Base-by-base conservation (phyloP, 176 grass and related monocot species). In the Pharus latifolius region DNA sequence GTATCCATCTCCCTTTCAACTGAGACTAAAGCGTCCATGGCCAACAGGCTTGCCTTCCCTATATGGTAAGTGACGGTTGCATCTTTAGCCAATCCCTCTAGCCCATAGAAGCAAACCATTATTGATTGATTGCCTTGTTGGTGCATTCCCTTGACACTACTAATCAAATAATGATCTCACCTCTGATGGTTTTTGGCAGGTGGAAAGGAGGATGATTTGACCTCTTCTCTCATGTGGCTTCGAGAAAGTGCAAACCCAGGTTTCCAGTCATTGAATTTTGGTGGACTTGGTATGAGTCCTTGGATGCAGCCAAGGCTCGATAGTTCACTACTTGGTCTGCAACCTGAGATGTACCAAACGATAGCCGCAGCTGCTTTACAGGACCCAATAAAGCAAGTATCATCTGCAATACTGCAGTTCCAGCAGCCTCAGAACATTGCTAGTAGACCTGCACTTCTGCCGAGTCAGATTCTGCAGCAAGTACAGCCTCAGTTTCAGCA, bases 1-100 rank as follows among this genome's bases (percentile, higher is more conserved):
- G 89, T 92, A 97, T 72, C 87, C 94, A 66, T 83, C 89, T 69
- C 86, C 89, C 75, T 97, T 97, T 78, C 84, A 83, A 55, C 84
- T 97, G 43, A 85, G 94, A 42, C 79, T 99, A 56, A 99, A 99
- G 83, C 87, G 87, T 12, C 96, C 90, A 48, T 99, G 96, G 96
- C 87, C 96, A 59, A 62, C 82, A 48, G 90, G 90, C 75, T 80
- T 99, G 28, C 90, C 96, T 28, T 99, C 90, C 40, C 77, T 94
- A 63, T 86, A 86, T 60, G 89, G 89, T 88, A 49, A 49, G 17
- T 74, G 29, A 29, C 23, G 10, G 49, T 65, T 64, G 60, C 47
- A 62, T 60, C 33, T 25, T 79, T 60, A 38, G 23, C 12, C 22
- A 69, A 58, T 33, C 20, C 34, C 49, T 57, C 19, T 24, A 67